Evolutionary conservation across 2,329 filamentous ascomycete genomes (phyloP).

Genomic region (Epichloe coenophiala): DNA sequence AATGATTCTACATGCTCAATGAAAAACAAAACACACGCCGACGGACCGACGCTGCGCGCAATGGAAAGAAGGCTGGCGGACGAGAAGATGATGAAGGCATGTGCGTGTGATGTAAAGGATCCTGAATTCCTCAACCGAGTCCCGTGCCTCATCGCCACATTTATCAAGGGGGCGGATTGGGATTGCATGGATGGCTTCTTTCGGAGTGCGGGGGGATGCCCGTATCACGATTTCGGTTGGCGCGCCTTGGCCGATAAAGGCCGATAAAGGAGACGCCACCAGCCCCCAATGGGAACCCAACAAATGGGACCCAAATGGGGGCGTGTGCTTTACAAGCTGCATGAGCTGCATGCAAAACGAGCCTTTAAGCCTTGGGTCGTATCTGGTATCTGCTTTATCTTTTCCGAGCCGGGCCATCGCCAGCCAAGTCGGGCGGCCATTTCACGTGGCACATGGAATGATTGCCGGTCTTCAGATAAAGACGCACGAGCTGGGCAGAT

Average conservation of each 20-base stretch:
- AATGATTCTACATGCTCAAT: neutral
- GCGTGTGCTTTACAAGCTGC: neutral
- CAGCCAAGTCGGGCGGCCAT: neutral
- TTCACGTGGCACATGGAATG: no score
- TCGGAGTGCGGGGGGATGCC: slow-evolving; percentile 2
- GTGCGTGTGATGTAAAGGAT: neutral
- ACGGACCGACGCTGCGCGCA: neutral
- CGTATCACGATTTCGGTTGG: neutral
- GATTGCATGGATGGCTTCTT: neutral
- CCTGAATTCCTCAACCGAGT: no score
- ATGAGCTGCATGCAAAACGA: neutral
- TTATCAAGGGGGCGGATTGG: neutral
- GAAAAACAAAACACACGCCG: neutral
- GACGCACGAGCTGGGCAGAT: no score
- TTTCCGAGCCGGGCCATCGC: neutral
- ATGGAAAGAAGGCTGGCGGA: neutral
- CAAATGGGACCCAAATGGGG: no score
- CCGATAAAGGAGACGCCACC: slow-evolving; percentile 5
- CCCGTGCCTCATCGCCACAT: neutral
- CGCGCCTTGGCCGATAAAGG: slow-evolving; percentile 3
- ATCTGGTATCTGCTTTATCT: neutral
- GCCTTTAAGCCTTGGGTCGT: neutral
- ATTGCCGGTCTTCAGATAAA: no score
- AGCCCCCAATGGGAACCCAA: no score
- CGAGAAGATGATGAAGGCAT: neutral